Conservation (phyloP, 2,329 filamentous ascomycete genomes). For the Fusarium albosuccineum region DNA sequence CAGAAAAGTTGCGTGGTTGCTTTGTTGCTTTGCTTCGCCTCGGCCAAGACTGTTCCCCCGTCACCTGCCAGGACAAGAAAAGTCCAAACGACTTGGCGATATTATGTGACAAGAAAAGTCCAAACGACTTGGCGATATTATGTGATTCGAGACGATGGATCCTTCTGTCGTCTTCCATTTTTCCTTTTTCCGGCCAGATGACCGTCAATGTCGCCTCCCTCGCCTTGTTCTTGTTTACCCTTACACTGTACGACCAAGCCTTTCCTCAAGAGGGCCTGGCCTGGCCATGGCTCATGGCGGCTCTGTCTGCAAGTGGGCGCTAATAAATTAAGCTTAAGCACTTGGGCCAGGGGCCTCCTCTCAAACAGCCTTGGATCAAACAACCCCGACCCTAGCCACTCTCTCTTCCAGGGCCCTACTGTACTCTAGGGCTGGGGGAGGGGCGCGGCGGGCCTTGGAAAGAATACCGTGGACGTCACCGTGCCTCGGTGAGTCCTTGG, state of each 20-base stretch:
- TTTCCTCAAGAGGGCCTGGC: constrained; percentile 6
- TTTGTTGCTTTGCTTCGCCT: constrained; percentile 30
- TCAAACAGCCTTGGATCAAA: constrained; percentile 13
- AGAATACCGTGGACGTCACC: constrained; percentile 2
- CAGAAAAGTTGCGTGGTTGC: constrained; percentile 2
- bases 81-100: constrained; percentile 24
- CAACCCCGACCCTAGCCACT: constrained; percentile 14
- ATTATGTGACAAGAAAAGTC: constrained; percentile 18
- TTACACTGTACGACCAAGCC: not conserved
- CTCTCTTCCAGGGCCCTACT: constrained; percentile 5
- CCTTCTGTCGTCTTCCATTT: constrained; percentile 23
- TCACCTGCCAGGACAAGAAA: constrained; percentile 37
- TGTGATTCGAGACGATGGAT: constrained; percentile 16
- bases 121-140: constrained; percentile 25
- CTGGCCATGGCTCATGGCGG: constrained; percentile 14
- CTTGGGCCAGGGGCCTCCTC: constrained; percentile 23
- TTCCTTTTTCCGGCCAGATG: not conserved
- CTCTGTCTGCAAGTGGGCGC: constrained; percentile 30
- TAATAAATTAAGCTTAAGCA: constrained; percentile 42
- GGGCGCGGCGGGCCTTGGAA: not conserved
- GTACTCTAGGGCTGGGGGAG: not conserved
- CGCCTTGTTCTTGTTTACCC: not conserved
- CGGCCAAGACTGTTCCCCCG: constrained; percentile 29
- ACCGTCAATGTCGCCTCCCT: not conserved
- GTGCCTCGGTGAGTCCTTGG: constrained; percentile 6